Evolutionary conservation across 208 protist species (phyloP).

Genomic region (Herpetomonas tarakana): DNA sequence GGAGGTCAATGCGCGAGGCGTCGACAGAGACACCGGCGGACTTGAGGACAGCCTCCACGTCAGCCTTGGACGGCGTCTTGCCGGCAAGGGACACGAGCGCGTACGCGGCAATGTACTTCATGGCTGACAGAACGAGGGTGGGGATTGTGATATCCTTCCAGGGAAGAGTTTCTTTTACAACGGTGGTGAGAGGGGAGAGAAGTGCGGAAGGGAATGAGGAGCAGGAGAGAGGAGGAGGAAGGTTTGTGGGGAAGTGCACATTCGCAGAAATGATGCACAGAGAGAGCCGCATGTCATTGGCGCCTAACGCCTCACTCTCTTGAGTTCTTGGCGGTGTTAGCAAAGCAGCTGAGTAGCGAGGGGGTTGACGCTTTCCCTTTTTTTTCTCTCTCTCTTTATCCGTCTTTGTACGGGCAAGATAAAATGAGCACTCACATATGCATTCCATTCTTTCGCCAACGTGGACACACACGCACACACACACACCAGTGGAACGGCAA

Average conservation of each 20-base stretch:
- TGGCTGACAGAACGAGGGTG: slow-evolving; percentile 19
- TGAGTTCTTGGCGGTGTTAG: too few species aligned
- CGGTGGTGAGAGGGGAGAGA: too few species aligned
- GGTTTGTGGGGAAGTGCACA: too few species aligned
- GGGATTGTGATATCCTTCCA: background rate
- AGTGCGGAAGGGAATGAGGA: too few species aligned
- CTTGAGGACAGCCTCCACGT: slow-evolving; percentile 89
- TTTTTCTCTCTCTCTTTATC: too few species aligned
- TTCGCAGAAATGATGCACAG: too few species aligned
- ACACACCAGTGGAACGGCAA: too few species aligned
- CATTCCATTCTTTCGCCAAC: too few species aligned
- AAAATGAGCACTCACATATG: slow-evolving; percentile 4
- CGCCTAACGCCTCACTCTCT: too few species aligned
- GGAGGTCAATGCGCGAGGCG: slow-evolving; percentile 47
- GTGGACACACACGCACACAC: too few species aligned
- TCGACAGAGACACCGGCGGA: slow-evolving; percentile 83
- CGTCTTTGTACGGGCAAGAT: background rate
- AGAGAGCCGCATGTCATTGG: too few species aligned
- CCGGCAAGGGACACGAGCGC: slow-evolving; percentile 85
- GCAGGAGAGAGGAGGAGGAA: too few species aligned
- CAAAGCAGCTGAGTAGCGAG: background rate
- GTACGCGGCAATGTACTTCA: slow-evolving; percentile 94
- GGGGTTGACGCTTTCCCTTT: background rate
- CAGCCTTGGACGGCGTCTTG: slow-evolving; percentile 70
- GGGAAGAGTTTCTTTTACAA: background rate